These are phyloP conservation scores for Skeletonema marinoi DNA, from an alignment of 108 stramenopile species.

Conservation along the genomic window DNA sequence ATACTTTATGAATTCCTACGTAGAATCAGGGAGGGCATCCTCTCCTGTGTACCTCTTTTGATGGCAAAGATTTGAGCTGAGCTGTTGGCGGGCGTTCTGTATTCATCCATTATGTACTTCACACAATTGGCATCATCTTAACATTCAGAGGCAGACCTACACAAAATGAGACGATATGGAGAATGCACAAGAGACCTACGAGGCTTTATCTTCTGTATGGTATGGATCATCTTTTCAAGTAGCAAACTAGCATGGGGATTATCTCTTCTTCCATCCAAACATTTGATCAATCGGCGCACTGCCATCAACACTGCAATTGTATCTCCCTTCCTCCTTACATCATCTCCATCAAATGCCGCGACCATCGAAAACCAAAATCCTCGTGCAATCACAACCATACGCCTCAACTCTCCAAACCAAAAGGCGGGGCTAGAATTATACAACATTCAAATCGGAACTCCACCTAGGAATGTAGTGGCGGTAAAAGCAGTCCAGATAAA, in stretches of 20 bases:
- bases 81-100: no score
- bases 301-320: not conserved
- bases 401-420: conserved; percentile 6
- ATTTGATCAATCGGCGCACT: not conserved
- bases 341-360: not conserved
- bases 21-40: no score
- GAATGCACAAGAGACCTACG: not conserved
- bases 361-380: conserved; percentile 13
- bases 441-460: conserved; percentile 17
- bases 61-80: no score
- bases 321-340: not conserved
- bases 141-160: no score
- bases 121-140: no score
- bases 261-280: not conserved
- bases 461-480: conserved; percentile 11
- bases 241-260: not conserved
- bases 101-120: no score
- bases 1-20: no score
- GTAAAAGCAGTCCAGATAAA: conserved; percentile 1
- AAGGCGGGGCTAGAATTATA: conserved; percentile 12
- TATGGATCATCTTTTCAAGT: not conserved
- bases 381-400: conserved; percentile 16
- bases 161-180: not conserved
- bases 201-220: not conserved
- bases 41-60: no score